Percentiles rank a stretch among this genome's conserved stretches.
Conservation (phyloP, 2,329 filamentous ascomycete species). For the Daldinia sp. region DNA sequence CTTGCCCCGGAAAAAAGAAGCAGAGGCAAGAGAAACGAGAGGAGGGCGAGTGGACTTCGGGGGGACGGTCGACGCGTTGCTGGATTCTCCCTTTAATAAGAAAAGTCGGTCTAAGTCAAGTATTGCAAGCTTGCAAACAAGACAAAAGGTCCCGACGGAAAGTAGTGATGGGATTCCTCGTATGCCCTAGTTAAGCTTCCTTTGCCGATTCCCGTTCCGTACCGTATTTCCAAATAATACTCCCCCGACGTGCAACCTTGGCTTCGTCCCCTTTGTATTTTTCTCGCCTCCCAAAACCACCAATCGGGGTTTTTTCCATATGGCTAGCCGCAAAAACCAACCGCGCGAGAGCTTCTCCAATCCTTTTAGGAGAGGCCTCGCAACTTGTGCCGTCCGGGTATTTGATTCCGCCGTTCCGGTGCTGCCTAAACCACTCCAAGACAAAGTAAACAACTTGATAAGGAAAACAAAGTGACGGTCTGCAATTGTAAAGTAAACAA, state of each 20-base stretch:
- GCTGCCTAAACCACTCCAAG: slow-evolving; percentile 41
- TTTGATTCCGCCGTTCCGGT: slow-evolving; percentile 49
- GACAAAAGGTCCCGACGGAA: slow-evolving; percentile 9
- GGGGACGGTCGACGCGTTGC: slow-evolving; percentile 17
- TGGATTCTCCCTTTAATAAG: slow-evolving; percentile 15
- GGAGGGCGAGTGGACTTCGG: slow-evolving; percentile 5
- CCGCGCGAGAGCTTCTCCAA: slow-evolving; percentile 28
- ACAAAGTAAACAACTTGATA: slow-evolving; percentile 38
- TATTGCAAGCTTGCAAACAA: slow-evolving; percentile 10
- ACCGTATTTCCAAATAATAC: slow-evolving; percentile 30
- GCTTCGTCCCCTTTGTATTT: slow-evolving; percentile 23
- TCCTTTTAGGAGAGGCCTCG: slow-evolving; percentile 34
- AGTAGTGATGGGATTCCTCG: slow-evolving; percentile 3
- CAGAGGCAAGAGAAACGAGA: slow-evolving; percentile 12
- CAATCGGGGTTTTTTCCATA: slow-evolving; percentile 34
- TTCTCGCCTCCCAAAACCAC: slow-evolving; percentile 41
- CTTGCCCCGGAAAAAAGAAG: slow-evolving; percentile 4
- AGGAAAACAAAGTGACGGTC: slow-evolving; percentile 44
- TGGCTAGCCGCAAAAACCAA: slow-evolving; percentile 39
- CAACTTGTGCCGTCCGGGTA: slow-evolving; percentile 47
- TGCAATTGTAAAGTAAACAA: slow-evolving; percentile 35
- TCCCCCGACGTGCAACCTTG: slow-evolving; percentile 21
- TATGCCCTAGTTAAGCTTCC: slow-evolving; percentile 16
- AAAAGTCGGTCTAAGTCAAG: slow-evolving; percentile 10
- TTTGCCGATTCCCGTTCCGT: slow-evolving; percentile 28